Base-by-base conservation (phyloP, 352 stramenopile genomes). In the Pythium coloratum region DNA sequence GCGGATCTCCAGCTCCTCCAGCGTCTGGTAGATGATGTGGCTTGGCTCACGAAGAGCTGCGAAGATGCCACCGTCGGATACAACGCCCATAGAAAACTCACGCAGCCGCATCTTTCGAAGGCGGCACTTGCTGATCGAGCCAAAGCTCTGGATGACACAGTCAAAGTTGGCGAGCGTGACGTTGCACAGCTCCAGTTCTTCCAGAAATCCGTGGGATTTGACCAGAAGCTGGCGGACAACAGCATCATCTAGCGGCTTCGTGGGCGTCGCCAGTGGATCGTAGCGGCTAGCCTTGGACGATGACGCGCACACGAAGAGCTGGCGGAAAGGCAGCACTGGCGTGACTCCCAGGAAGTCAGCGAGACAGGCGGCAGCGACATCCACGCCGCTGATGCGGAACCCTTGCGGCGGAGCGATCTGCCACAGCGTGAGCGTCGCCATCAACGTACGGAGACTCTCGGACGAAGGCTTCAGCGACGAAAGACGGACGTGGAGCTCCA, bases 161-260 rank as follows among this genome's bases (percentile, higher is more conserved):
- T 63, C 63, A 55, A 69, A 69, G 55, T 64, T 69, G 44, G 24
- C 42, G 44, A 69, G 46, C 10, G 28, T 24, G 6, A 69, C 44
- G 28, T 69, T 69, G 47, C 63, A 69, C 8, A 69, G 54, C 36
- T 69, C 63, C 32, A 69, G 55, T 32, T 69, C 63, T 6, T 57
- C 16, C 8, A 69, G 32, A 14, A 59, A 50, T 14, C 55, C 34
- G 18, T 62, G 63, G 5, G 63, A 53, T 42, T 69, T 69, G 26
- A 44, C 26, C 33, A 69, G 55, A 28, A 69, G 26, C 20, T 63
- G 63, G 4, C 55, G 55, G 0, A 69, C 44, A 1, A 49, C n/a
- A 2, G 55, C 49, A 16, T 69, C 63, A 14, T 69, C 46, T 9
- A 69, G 6, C 1, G 63, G 34, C 18, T 34, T 32, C 2, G 55